phyloP scores from a whole-genome alignment of 2,329 filamentous ascomycete species.

The Aureobasidium lini region DNA sequence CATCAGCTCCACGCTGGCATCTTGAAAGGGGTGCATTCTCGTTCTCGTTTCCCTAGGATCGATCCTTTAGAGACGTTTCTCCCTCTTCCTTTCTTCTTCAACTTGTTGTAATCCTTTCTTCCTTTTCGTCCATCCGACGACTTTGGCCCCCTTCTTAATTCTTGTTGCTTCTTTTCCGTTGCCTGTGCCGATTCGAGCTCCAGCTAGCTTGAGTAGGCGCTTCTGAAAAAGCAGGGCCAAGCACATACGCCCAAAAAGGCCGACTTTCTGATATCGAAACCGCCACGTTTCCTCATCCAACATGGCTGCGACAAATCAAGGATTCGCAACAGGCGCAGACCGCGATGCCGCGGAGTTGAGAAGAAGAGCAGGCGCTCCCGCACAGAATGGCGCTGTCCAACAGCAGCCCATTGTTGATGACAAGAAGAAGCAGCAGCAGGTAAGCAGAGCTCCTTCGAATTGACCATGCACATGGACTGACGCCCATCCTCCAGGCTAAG shows the following conservation, averaged over 20 bases:
- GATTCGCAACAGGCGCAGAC: conserved; percentile 7
- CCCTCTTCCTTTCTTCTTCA: conserved; percentile 4
- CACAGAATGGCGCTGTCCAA: conserved; percentile 9
- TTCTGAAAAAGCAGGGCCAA: conserved; percentile 1
- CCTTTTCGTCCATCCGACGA: conserved; percentile 3
- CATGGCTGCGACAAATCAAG: conserved; percentile 11
- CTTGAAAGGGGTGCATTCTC: conserved; percentile 13
- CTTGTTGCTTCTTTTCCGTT: conserved; percentile 2
- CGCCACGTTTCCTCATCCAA: neutral
- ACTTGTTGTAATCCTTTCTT: conserved; percentile 8
- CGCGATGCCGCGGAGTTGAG: conserved; percentile 1
- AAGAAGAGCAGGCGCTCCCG: conserved; percentile 6
- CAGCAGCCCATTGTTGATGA: conserved; percentile 8
- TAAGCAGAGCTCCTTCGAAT: neutral
- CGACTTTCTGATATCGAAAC: neutral
- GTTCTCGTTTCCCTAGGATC: neutral
- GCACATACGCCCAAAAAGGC: neutral
- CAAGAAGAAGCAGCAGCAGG: conserved; percentile 14
- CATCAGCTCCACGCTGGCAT: conserved; percentile 14
- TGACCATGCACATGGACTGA: neutral
- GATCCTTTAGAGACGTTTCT: neutral
- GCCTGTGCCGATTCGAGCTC: neutral
- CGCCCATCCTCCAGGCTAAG: conserved; percentile 30
- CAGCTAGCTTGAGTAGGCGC: conserved; percentile 8
- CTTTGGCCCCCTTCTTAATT: neutral